Percentiles rank a stretch among this genome's conserved stretches.
Evolutionary conservation across 768 basidiomycete species (phyloP).

Genomic region (Cystofilobasidium capitatum): DNA sequence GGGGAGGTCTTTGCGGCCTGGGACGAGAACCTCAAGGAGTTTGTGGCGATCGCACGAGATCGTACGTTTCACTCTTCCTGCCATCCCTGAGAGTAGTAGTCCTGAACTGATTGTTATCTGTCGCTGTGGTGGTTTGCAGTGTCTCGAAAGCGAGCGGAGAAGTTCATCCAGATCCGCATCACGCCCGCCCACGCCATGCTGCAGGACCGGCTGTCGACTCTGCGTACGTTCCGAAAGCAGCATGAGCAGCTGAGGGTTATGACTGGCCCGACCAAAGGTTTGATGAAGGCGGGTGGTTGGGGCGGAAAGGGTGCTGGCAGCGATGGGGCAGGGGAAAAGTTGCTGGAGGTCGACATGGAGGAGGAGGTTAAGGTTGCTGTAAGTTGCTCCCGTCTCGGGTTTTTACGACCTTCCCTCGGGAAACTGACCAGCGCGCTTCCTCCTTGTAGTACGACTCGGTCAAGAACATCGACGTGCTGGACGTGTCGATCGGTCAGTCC

Average conservation of each 20-base stretch:
- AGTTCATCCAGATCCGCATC: conserved; percentile 95
- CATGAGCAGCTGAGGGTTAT: conserved; percentile 95
- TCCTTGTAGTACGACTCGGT: conserved; percentile 68
- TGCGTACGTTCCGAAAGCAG: conserved; percentile 88
- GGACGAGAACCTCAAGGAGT: conserved; percentile 83
- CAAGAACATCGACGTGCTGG: conserved; percentile 90
- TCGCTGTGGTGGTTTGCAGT: conserved; percentile 41
- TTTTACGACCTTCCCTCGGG: background rate
- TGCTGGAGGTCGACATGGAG: conserved; percentile 84
- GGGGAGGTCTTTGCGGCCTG: conserved; percentile 72
- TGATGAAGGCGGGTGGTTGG: conserved; percentile 27
- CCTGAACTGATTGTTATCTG: background rate
- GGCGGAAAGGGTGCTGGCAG: conserved; percentile 45
- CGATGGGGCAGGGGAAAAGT: conserved; percentile 54
- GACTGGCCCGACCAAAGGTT: conserved; percentile 86
- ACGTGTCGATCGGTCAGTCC: conserved; percentile 73
- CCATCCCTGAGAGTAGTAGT: background rate
- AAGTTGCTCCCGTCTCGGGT: background rate
- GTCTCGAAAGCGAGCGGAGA: conserved; percentile 74
- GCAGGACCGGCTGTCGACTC: conserved; percentile 74
- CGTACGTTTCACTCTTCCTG: conserved; percentile 29
- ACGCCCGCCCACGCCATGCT: conserved; percentile 79
- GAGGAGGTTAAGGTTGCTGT: conserved; percentile 83
- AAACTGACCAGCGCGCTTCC: background rate
- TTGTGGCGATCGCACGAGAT: conserved; percentile 84